Evolutionary conservation across 805 yeast species (phyloP).

Genomic region (Jamesozyma lodderae): DNA sequence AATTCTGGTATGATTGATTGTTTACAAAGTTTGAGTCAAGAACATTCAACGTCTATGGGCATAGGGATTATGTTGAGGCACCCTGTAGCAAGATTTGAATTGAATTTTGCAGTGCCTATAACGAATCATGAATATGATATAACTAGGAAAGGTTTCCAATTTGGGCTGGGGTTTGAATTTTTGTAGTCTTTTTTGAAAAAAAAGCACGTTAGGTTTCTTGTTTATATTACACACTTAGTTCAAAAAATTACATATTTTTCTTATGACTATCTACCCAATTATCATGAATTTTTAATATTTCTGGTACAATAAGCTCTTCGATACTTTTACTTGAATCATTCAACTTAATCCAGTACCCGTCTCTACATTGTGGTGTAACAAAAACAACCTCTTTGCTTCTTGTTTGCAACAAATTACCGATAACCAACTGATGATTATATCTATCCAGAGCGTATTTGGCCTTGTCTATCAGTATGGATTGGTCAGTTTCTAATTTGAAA

Average conservation of each 20-base stretch:
- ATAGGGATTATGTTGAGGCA: slow-evolving; percentile 53
- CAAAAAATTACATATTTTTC: background rate
- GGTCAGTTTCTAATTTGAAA: slow-evolving; percentile 89
- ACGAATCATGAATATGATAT: slow-evolving; percentile 42
- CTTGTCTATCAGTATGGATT: slow-evolving; percentile 57
- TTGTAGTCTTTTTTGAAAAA: slow-evolving; percentile 30
- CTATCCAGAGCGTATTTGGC: slow-evolving; percentile 71
- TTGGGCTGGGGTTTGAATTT: slow-evolving; percentile 55
- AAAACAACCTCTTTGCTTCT: slow-evolving; percentile 84
- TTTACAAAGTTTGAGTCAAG: slow-evolving; percentile 24
- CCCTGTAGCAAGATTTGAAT: slow-evolving; percentile 59
- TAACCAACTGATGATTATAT: slow-evolving; percentile 87
- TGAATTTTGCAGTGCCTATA: slow-evolving; percentile 55
- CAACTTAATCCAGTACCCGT: slow-evolving; percentile 44
- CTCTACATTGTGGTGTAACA: slow-evolving; percentile 36
- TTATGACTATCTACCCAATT: slow-evolving; percentile 43
- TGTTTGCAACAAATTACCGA: slow-evolving; percentile 85
- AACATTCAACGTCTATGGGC: slow-evolving; percentile 48
- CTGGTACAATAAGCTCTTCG: slow-evolving; percentile 74
- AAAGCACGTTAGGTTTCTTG: background rate
- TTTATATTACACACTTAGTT: too few relatives aligned
- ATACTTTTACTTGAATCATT: slow-evolving; percentile 35
- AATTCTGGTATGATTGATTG: slow-evolving; percentile 13
- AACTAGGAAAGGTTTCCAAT: slow-evolving; percentile 55
- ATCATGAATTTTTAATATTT: slow-evolving; percentile 54